These are phyloP conservation scores for Beauveria asiatica DNA, from an alignment of 2,329 filamentous ascomycete genomes.

Conservation along the genomic window DNA sequence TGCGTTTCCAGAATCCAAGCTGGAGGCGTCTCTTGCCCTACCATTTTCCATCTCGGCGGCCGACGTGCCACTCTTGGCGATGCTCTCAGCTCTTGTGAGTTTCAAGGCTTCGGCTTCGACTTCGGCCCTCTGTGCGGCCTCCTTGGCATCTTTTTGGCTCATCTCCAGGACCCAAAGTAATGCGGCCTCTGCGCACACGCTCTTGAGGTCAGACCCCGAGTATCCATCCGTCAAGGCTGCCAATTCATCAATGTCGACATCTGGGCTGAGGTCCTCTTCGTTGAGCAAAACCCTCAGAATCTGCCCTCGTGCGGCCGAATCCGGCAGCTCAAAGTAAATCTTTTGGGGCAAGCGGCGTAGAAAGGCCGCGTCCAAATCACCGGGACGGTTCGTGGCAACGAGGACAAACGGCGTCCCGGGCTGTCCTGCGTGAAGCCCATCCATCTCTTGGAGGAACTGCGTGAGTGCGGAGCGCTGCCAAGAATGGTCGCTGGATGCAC, in stretches of 20 bases:
- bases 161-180: neutral
- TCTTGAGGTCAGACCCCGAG: slow-evolving; percentile 44
- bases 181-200: slow-evolving; percentile 28
- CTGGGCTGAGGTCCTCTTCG: slow-evolving; percentile 29
- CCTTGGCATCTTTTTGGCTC: neutral
- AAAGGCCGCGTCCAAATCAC: slow-evolving; percentile 33
- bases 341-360: slow-evolving; percentile 40
- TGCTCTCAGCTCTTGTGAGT: too few relatives aligned
- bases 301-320: slow-evolving; percentile 31
- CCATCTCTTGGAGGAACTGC: slow-evolving; percentile 22
- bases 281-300: slow-evolving; percentile 42
- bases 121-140: neutral
- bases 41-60: too few relatives aligned
- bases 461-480: slow-evolving; percentile 13
- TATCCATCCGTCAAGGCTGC: slow-evolving; percentile 38
- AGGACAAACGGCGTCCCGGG: slow-evolving; percentile 18
- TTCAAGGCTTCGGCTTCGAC: neutral
- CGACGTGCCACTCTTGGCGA: too few relatives aligned
- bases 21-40: too few relatives aligned
- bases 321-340: slow-evolving; percentile 40
- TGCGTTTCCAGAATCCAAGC: too few relatives aligned
- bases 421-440: slow-evolving; percentile 15
- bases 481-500: slow-evolving; percentile 3
- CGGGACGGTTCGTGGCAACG: slow-evolving; percentile 22
- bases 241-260: slow-evolving; percentile 32